Conservation (phyloP, 140 eudicot species). For the Senecio squalidus region DNA sequence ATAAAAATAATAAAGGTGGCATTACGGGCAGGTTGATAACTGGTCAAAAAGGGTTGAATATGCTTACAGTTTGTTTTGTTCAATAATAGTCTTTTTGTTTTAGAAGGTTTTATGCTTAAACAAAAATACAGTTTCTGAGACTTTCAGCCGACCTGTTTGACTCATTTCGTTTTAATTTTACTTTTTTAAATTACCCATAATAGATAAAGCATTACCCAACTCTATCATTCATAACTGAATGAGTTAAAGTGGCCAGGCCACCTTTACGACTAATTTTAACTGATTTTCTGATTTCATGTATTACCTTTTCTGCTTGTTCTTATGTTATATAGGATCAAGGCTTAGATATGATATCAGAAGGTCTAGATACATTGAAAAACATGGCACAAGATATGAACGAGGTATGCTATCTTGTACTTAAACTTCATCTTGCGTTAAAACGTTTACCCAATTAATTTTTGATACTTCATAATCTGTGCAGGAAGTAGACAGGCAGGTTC, state of each 20-base stretch:
- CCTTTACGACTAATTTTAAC: neutral
- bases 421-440: constrained; percentile 1
- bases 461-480: constrained; percentile 28
- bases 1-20: neutral
- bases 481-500: constrained; percentile 96
- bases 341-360: constrained; percentile 79
- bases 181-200: neutral
- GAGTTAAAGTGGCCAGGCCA: neutral
- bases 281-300: constrained; percentile 1
- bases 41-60: neutral
- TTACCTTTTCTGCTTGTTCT: constrained; percentile 1
- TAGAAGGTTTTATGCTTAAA: neutral
- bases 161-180: neutral
- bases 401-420: constrained; percentile 40
- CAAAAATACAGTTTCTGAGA: neutral
- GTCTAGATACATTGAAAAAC: constrained; percentile 80
- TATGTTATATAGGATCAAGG: constrained; percentile 72
- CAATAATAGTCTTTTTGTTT: too few relatives aligned
- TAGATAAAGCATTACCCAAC: neutral
- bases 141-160: neutral
- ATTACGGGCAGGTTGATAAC: neutral
- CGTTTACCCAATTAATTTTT: neutral
- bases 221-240: neutral
- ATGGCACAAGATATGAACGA: constrained; percentile 98
- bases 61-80: neutral